Evolutionary conservation across 2,329 filamentous ascomycete genomes (phyloP), one percentile per base, ranked within the genome.

Genomic region (Macroventuria anomochaeta): DNA sequence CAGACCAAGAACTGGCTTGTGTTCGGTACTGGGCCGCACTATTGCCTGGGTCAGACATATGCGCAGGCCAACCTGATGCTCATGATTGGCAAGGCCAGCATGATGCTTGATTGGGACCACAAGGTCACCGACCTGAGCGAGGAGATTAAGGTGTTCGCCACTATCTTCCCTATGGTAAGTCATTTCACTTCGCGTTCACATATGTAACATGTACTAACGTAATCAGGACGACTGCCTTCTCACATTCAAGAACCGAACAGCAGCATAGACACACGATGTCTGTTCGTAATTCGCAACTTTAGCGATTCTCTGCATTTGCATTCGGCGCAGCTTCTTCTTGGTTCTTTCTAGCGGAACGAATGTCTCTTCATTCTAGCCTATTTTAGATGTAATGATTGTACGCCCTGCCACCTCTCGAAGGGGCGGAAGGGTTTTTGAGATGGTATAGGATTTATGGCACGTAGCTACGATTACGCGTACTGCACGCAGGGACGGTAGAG

Each of bases 71-170:
- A 96, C 77, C 80, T 99, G 67, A 93, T 90, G 71, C 85, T 91
- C 39, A 89, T 96, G 83, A 84, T 96, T 69, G 93, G 92, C 72
- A 96, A 95, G 83, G 93, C 92, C 7, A 89, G 90, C 61, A 82
- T 96, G 75, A 81, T 87, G 71, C 81, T 97, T 63, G 87, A 97
- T 76, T 97, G 93, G 93, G 84, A 87, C 74, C 95, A 99, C 76
- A 86, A 91, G 73, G 78, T 91, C 15, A 97, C 95, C 10, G 86
- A 89, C 0, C 71, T 81, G 54, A 96, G 91, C 0, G 95, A 99
- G 79, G 88, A 96, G 76, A 97, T 99, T 77, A 93, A 96, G 81
- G 93, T 97, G 63, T 99, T 97, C 79, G 95, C 95, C 33, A 97
- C 92, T 23, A 96, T 99, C 66, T 99, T 99, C 83, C 95, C 95